Evolutionary conservation across 441 rosid species (phyloP), one percentile per base, ranked within the genome.

Genomic region (Erodium moschatum): DNA sequence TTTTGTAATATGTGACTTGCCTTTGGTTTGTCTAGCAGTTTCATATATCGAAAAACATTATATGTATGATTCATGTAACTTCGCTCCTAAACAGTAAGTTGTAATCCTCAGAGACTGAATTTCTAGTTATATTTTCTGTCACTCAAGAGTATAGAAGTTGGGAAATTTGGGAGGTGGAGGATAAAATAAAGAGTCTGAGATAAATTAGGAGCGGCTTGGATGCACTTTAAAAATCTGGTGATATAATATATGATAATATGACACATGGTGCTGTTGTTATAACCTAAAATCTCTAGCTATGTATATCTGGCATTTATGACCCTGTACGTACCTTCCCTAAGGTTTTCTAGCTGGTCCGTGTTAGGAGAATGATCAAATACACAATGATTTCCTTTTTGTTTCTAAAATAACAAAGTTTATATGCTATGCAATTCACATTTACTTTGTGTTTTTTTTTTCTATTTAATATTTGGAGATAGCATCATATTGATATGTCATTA

Each of bases 211-310:
- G 20, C 13, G 52, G 13, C 54, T 13, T 19, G 27, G 62, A 54
- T 19, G 24, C 11, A 54, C 24, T 5, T 54, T 54, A 16, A 16
- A 54, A 54, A 16, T 54, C 62, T 54, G 21, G 62, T 16, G 24
- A 54, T 54, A 54, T 54, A 54, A 54, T n/a, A n/a, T n/a, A n/a
- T n/a, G n/a, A n/a, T n/a, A n/a, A 5, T 52, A 52, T 52, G 60
- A n/a, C 60, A 52, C 8, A 8, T n/a, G 7, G 19, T 52, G 60
- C 18, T 52, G 4, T 15, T 16, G 60, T 18, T 52, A 52, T 52
- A 52, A n/a, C 60, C 20, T 52, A 44, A 44, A 44, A 44, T 10
- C 3, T 44, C 4, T 44, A 10, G 13, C 20, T 15, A n/a, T 52
- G 9, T 15, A 52, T 52, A 19, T 52, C 60, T 6, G 20, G 19